Evolutionary conservation across 2,329 filamentous ascomycete genomes (phyloP).

Genomic region (Curvularia hawaiiensis): DNA sequence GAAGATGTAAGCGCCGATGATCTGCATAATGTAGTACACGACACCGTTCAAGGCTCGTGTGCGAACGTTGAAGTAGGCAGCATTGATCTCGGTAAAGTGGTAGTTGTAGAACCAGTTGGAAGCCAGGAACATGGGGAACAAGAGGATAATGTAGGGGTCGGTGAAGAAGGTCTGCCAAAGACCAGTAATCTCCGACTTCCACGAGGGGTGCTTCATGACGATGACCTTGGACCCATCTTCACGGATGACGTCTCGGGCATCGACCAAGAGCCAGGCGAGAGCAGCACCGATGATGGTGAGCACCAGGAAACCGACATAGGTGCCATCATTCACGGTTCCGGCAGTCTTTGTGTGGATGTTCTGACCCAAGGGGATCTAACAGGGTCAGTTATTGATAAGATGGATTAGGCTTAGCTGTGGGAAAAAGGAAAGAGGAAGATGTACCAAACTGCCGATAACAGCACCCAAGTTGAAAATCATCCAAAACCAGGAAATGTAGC

Average conservation of each 20-base stretch:
- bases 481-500: conserved; percentile 92
- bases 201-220: conserved; percentile 88
- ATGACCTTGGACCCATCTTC: conserved; percentile 80
- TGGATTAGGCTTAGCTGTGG: conserved; percentile 16
- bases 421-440: conserved; percentile 32
- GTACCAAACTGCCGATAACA: conserved; percentile 77
- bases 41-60: conserved; percentile 77
- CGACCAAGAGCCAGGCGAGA: conserved; percentile 71
- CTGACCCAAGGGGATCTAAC: conserved; percentile 72
- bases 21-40: conserved; percentile 81
- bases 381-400: conserved; percentile 15
- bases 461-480: conserved; percentile 92
- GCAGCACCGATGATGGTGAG: conserved; percentile 75
- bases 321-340: conserved; percentile 70
- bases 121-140: conserved; percentile 83
- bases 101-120: conserved; percentile 84
- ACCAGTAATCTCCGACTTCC: conserved; percentile 77
- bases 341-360: conserved; percentile 65
- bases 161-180: conserved; percentile 73
- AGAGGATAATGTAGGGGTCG: conserved; percentile 73
- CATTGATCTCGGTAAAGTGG: conserved; percentile 77
- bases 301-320: conserved; percentile 88
- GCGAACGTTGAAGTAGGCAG: conserved; percentile 72
- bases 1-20: conserved; percentile 74
- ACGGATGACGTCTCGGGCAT: conserved; percentile 75